Evolutionary conservation across 2,329 filamentous ascomycete species (phyloP).

Genomic region (Beauveria australis): DNA sequence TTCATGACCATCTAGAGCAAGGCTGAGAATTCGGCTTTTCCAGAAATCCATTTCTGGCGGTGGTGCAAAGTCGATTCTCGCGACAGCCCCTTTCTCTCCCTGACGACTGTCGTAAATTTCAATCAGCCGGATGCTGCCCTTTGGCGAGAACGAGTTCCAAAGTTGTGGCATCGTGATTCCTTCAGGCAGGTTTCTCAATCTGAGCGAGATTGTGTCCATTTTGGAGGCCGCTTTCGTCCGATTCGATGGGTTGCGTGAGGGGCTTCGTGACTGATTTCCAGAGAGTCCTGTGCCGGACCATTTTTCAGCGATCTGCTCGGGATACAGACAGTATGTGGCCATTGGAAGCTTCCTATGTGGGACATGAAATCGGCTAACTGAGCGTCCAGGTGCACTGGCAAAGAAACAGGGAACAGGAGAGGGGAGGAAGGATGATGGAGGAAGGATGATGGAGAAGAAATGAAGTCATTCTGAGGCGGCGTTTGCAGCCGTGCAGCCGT

Average conservation of each 20-base stretch:
- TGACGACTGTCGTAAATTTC: slow-evolving; percentile 41
- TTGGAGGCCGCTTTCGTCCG: background rate
- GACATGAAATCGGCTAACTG: background rate
- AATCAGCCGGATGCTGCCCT: slow-evolving; percentile 48
- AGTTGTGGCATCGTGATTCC: slow-evolving; percentile 35
- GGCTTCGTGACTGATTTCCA: background rate
- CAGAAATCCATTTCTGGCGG: slow-evolving; percentile 46
- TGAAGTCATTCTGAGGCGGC: background rate
- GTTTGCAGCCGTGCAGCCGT: background rate
- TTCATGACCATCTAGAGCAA: background rate
- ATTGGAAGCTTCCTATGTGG: background rate
- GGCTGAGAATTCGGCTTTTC: slow-evolving; percentile 15
- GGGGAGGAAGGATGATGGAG: background rate
- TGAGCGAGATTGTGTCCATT: slow-evolving; percentile 14
- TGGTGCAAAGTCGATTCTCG: slow-evolving; percentile 47
- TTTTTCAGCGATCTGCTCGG: background rate
- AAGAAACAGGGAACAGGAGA: background rate
- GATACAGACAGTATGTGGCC: background rate
- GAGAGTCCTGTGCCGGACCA: background rate
- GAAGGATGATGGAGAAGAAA: background rate
- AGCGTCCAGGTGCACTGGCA: background rate
- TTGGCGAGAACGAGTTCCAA: slow-evolving; percentile 40
- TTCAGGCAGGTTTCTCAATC: slow-evolving; percentile 26
- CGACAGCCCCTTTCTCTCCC: slow-evolving; percentile 22
- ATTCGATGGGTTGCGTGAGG: background rate